A percentile compares a stretch with the other conserved stretches of the same genome.
These are phyloP conservation scores for Fagus sylvatica DNA, from an alignment of 306 rosid genomes.

Conservation along the genomic window DNA sequence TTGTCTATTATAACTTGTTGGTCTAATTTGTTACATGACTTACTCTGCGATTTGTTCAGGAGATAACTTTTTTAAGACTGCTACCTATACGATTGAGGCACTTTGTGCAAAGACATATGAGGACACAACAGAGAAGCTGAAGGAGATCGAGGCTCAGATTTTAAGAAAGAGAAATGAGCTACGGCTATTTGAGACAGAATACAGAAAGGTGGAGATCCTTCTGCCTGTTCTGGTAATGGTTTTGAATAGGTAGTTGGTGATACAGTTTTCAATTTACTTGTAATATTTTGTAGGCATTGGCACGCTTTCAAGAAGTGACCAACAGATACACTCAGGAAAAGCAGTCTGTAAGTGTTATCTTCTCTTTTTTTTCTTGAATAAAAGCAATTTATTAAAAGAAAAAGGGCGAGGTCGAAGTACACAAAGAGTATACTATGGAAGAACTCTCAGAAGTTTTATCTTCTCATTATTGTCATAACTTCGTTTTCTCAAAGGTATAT, in stretches of 20 bases:
- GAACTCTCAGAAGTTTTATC: conserved; percentile 15
- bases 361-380: not conserved
- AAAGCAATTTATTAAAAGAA: no score
- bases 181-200: conserved; percentile 93
- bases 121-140: conserved; percentile 75
- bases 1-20: conserved; percentile 3
- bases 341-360: conserved; percentile 59
- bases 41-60: conserved; percentile 52
- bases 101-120: conserved; percentile 74
- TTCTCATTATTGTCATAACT: not conserved
- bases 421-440: no score
- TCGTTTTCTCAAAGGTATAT: not conserved
- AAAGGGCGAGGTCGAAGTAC: no score
- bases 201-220: conserved; percentile 66
- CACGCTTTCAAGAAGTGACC: conserved; percentile 95
- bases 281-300: conserved; percentile 66
- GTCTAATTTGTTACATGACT: conserved; percentile 26
- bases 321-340: conserved; percentile 91
- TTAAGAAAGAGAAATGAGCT: conserved; percentile 96
- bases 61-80: conserved; percentile 98
- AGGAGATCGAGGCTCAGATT: conserved; percentile 84
- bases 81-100: conserved; percentile 90
- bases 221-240: conserved; percentile 4
- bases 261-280: conserved; percentile 11
- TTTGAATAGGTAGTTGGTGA: conserved; percentile 15